Evolutionary conservation across 352 stramenopile species (phyloP).

Genomic region (Peronospora tabacina): DNA sequence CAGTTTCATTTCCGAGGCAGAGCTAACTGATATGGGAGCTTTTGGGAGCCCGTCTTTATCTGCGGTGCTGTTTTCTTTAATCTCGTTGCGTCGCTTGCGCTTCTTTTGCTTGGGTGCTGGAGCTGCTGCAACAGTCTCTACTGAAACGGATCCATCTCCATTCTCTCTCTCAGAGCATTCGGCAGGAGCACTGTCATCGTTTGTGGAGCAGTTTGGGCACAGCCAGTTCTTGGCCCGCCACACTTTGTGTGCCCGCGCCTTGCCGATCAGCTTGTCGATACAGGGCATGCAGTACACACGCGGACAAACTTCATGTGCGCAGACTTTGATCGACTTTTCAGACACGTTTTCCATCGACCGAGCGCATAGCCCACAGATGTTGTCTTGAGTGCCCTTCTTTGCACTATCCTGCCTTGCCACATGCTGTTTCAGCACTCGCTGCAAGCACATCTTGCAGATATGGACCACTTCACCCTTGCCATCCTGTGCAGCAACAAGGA

Average conservation of each 20-base stretch:
- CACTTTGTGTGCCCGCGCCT: constrained; percentile 46
- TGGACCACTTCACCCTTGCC: constrained; percentile 38
- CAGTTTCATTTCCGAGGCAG: constrained; percentile 30
- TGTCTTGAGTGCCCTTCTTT: constrained; percentile 15
- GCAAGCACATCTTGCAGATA: constrained; percentile 63
- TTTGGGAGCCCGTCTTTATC: constrained; percentile 12
- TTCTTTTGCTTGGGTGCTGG: constrained; percentile 35
- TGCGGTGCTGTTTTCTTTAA: constrained; percentile 19
- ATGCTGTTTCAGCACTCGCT: constrained; percentile 38
- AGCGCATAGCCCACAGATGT: constrained; percentile 46
- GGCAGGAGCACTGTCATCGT: constrained; percentile 5
- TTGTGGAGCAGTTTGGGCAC: constrained; percentile 53
- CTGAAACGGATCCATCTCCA: background rate
- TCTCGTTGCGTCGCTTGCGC: constrained; percentile 31
- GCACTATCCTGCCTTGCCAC: constrained; percentile 11
- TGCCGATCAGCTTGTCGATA: constrained; percentile 55
- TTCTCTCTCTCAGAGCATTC: constrained; percentile 1
- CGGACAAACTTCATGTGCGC: constrained; percentile 38
- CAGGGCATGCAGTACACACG: constrained; percentile 51
- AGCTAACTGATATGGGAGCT: constrained; percentile 1
- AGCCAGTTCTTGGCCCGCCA: constrained; percentile 50
- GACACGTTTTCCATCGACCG: constrained; percentile 22
- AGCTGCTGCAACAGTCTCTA: background rate
- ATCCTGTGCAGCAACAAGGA: constrained; percentile 29
- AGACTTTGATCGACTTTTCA: constrained; percentile 31